These are phyloP conservation scores for Colletotrichum acutatum DNA, from an alignment of 2,329 filamentous ascomycete genomes.

Conservation along the genomic window DNA sequence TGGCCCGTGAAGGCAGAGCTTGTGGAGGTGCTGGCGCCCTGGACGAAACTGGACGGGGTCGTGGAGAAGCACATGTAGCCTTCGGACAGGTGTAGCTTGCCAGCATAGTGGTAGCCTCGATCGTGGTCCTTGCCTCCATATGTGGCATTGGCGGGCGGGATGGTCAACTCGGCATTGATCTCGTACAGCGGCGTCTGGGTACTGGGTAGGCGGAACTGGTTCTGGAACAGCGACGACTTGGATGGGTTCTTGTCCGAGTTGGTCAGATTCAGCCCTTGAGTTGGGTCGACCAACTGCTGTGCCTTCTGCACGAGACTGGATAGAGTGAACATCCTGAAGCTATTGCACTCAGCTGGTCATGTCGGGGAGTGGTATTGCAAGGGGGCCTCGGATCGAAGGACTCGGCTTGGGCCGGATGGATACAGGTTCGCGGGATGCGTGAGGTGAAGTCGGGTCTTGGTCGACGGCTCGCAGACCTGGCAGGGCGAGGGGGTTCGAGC, in stretches of 20 bases:
- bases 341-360: constrained; percentile 47
- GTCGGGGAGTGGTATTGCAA: constrained; percentile 39
- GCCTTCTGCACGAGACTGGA: constrained; percentile 93
- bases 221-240: constrained; percentile 92
- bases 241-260: constrained; percentile 84
- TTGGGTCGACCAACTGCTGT: constrained; percentile 93
- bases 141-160: constrained; percentile 77
- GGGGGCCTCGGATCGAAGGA: not conserved
- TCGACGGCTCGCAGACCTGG: constrained; percentile 1
- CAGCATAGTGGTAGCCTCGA: constrained; percentile 87
- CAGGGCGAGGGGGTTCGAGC: not conserved
- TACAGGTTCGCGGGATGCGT: not conserved
- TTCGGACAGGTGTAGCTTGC: constrained; percentile 93
- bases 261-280: constrained; percentile 78
- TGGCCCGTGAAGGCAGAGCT: constrained; percentile 91
- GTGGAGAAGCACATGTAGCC: constrained; percentile 97
- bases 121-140: constrained; percentile 78
- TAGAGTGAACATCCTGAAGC: constrained; percentile 67
- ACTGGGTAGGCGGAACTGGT: constrained; percentile 94
- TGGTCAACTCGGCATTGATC: constrained; percentile 94
- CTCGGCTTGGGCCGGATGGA: not conserved
- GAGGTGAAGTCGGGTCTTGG: constrained; percentile 1
- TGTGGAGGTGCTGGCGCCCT: constrained; percentile 80
- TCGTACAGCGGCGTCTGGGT: constrained; percentile 94
- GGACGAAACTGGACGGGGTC: constrained; percentile 86